These are phyloP conservation scores for Schizosaccharomyces octosporus DNA, from an alignment of 805 yeast genomes.

Conservation along the genomic window DNA sequence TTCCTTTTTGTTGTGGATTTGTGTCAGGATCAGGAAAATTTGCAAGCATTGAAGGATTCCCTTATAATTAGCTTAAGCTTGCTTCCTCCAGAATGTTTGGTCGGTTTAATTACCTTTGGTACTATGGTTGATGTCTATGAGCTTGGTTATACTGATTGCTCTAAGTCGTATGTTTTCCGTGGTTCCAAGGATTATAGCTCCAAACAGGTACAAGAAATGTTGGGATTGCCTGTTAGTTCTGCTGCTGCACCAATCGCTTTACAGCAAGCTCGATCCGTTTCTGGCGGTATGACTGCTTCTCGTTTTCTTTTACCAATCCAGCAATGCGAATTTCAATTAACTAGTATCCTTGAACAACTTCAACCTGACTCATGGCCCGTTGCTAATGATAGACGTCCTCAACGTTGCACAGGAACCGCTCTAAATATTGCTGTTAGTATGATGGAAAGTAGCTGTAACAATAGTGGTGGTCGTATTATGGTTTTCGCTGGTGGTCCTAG, in stretches of 20 bases:
- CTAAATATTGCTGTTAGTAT: conserved; percentile 59
- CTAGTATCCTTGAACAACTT: conserved; percentile 53
- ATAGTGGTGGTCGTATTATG: conserved; percentile 69
- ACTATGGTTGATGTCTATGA: conserved; percentile 82
- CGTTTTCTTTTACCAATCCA: conserved; percentile 45
- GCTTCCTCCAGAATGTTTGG: conserved; percentile 71
- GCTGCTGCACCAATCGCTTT: conserved; percentile 1
- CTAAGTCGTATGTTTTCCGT: conserved; percentile 59
- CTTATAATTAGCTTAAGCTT: conserved; percentile 48
- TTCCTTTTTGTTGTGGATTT: conserved; percentile 69
- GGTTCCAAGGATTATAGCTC: conserved; percentile 62
- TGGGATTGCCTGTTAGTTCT: conserved; percentile 20
- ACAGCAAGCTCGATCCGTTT: conserved; percentile 2
- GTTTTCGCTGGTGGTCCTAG: conserved; percentile 88
- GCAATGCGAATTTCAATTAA: conserved; percentile 61
- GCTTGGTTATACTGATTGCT: conserved; percentile 39
- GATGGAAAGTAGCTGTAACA: conserved; percentile 60
- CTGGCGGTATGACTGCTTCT: conserved; percentile 12
- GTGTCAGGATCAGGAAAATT: conserved; percentile 72
- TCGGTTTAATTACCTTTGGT: conserved; percentile 73
- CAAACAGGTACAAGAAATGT: conserved; percentile 33
- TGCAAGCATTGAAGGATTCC: conserved; percentile 61
- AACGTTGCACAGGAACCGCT: conserved; percentile 86
- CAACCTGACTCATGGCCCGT: conserved; percentile 74
- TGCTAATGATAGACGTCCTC: conserved; percentile 49